Evolutionary conservation across 1,139 yeast genomes (phyloP).

Genomic region (Sporopachydermia cereana): DNA sequence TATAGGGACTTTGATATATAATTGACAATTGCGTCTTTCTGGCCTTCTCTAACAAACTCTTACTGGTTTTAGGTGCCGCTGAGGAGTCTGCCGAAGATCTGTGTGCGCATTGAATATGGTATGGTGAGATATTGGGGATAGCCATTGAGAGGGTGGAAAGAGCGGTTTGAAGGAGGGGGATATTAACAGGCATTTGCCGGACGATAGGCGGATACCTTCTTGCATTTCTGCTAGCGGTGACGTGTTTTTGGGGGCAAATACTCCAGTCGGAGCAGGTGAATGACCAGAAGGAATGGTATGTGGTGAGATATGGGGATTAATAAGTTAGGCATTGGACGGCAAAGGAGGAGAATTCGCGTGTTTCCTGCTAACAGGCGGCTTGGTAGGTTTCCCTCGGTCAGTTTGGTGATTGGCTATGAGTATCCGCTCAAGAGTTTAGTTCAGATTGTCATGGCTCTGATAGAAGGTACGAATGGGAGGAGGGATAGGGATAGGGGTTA

Average conservation of each 20-base stretch:
- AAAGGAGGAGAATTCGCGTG: background rate
- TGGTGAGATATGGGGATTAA: background rate
- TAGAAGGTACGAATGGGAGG: background rate
- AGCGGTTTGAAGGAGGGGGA: background rate
- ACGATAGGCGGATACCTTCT: background rate
- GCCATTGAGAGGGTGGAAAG: no score
- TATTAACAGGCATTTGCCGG: background rate
- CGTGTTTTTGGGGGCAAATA: background rate
- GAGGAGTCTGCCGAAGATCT: background rate
- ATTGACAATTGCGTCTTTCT: no score
- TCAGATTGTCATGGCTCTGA: background rate
- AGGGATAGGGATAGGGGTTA: no score
- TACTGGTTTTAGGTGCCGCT: background rate
- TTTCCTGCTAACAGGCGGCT: background rate
- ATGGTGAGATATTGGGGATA: background rate
- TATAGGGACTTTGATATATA: no score
- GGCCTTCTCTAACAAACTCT: no score
- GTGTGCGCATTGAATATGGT: background rate
- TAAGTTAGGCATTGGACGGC: background rate
- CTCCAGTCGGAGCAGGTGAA: background rate
- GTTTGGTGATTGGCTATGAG: background rate
- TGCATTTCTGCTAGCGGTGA: background rate
- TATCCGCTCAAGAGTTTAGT: background rate
- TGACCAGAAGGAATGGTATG: background rate
- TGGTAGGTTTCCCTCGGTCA: constrained; percentile 4